phyloP scores from a whole-genome alignment of 192 early-diverging fungal species.

The Coemansia sp. region DNA sequence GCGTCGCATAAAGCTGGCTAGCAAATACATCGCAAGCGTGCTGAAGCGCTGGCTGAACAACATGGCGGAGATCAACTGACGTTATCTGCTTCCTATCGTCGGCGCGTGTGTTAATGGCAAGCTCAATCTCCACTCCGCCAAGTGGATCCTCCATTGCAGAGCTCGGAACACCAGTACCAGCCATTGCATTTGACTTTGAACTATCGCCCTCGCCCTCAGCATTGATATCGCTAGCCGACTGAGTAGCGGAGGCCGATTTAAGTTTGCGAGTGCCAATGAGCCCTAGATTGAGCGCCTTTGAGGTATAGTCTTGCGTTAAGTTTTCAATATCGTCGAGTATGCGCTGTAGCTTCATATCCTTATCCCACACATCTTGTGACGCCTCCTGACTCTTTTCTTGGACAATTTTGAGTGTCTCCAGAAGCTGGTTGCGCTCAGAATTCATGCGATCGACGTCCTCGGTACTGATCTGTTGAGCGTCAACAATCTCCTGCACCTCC shows the following conservation, averaged over 20 bases:
- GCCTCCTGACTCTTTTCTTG: slow-evolving; percentile 61
- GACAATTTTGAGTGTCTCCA: slow-evolving; percentile 53
- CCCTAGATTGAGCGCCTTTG: slow-evolving; percentile 50
- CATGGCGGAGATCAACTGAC: slow-evolving; percentile 48
- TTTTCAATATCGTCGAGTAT: slow-evolving; percentile 62
- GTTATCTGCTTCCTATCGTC: slow-evolving; percentile 43
- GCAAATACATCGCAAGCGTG: slow-evolving; percentile 47
- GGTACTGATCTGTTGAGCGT: slow-evolving; percentile 72
- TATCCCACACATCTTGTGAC: slow-evolving; percentile 61
- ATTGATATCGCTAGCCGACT: neutral
- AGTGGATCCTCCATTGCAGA: slow-evolving; percentile 40
- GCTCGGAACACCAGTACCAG: slow-evolving; percentile 9
- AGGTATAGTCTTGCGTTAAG: slow-evolving; percentile 42
- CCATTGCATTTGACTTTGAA: neutral
- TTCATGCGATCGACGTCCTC: slow-evolving; percentile 82
- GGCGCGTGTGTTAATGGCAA: slow-evolving; percentile 30
- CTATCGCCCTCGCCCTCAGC: neutral
- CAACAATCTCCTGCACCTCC: slow-evolving; percentile 62
- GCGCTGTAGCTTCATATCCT: slow-evolving; percentile 68
- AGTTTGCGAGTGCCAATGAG: slow-evolving; percentile 35
- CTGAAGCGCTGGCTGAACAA: slow-evolving; percentile 47
- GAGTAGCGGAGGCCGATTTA: neutral
- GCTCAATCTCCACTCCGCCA: slow-evolving; percentile 45
- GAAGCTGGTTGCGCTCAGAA: slow-evolving; percentile 69
- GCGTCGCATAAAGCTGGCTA: slow-evolving; percentile 47